Conservation (phyloP, 2,329 filamentous ascomycete species). For the Phialophora verrucosa region DNA sequence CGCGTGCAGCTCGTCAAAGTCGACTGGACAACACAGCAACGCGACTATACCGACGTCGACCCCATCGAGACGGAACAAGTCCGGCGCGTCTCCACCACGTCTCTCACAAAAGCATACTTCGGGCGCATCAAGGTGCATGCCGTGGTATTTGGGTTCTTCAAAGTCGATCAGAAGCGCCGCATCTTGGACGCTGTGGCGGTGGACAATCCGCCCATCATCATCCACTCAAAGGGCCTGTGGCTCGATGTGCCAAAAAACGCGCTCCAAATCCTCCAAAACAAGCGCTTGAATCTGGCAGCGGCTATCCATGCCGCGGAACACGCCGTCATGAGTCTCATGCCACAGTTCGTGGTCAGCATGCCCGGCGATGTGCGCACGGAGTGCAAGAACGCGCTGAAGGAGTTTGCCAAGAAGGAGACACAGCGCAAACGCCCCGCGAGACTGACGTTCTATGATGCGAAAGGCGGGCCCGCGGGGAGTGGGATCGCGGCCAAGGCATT, state of each 20-base stretch:
- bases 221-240: slow-evolving; percentile 91
- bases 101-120: slow-evolving; percentile 75
- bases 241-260: slow-evolving; percentile 82
- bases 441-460: slow-evolving; percentile 92
- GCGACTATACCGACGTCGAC: slow-evolving; percentile 93
- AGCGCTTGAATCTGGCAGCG: slow-evolving; percentile 79
- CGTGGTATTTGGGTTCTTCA: slow-evolving; percentile 95
- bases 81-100: slow-evolving; percentile 66
- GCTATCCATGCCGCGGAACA: slow-evolving; percentile 96
- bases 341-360: slow-evolving; percentile 86
- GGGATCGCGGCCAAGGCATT: slow-evolving; percentile 94
- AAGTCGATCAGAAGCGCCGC: slow-evolving; percentile 82
- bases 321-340: slow-evolving; percentile 82
- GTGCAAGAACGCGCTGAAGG: slow-evolving; percentile 87
- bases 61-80: slow-evolving; percentile 90
- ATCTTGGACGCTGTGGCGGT: slow-evolving; percentile 92
- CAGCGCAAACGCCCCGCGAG: slow-evolving; percentile 80
- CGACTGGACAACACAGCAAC: slow-evolving; percentile 91
- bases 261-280: slow-evolving; percentile 75
- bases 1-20: slow-evolving; percentile 88
- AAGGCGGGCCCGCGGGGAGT: slow-evolving; percentile 80
- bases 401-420: slow-evolving; percentile 69
- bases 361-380: slow-evolving; percentile 93
- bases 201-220: slow-evolving; percentile 87
- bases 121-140: slow-evolving; percentile 85